Evolutionary conservation across 768 basidiomycete species (phyloP), one percentile per base, ranked within the genome.

Genomic region (Botryobasidium botryosum): DNA sequence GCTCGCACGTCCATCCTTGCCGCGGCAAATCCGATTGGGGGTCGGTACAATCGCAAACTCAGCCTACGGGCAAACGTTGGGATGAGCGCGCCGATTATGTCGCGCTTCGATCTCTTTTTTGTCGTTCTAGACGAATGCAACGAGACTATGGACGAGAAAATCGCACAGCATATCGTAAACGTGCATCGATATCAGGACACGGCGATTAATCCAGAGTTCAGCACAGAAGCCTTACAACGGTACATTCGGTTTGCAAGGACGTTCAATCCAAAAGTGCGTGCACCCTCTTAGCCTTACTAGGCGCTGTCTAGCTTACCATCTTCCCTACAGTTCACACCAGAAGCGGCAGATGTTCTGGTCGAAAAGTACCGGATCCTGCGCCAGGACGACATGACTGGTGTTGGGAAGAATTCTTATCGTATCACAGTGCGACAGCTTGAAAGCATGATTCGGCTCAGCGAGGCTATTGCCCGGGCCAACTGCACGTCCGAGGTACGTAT

Each of bases 21-120:
- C 1, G 94, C 94, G 23, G 92, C 94, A 4, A 99, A 99, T 62
- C 94, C 94, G 5, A 69, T 96, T n/a, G 84, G 90, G 3, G 94
- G 94, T 10, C 69, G 94, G 47, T 99, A 99, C 55, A 92, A 99
- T 60, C 72, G 88, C 50, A 97, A 92, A 67, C 87, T 82, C 63
- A 77, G 78, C 3, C 67, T 99, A 12, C 68, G 88, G 18, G 82
- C 82, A 3, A 99, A 99, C 60, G 77, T 99, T 27, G 37, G 37
- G 12, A 96, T 99, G 94, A 88, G 81, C 43, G 82, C 91, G 0
- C 94, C 94, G 1, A 97, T 99, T 62, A 97, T 99, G 92, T 91
- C 87, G 62, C 77, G 94, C 65, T 99, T 87, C 53, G 94, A 99
- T 61, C 58, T 99, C 52, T 97, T 97, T 68, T 99, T 97, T 58